Conservation (phyloP, 805 yeast genomes). For the Clavispora santaluciae region DNA sequence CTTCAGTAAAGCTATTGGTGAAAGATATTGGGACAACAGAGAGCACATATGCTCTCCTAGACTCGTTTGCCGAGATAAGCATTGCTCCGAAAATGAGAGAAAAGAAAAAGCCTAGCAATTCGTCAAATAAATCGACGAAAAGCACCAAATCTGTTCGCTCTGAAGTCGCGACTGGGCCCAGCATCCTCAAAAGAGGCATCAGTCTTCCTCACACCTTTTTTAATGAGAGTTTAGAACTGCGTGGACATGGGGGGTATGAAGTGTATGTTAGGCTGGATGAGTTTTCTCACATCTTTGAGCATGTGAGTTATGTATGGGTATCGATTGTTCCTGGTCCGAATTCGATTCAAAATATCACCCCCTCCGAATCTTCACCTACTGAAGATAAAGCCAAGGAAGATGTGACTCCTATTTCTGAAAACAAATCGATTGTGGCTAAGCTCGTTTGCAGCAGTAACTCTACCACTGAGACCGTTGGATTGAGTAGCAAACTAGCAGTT, state of each 20-base stretch:
- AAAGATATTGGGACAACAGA: conserved; percentile 41
- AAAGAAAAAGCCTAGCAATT: conserved; percentile 16
- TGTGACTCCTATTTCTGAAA: conserved; percentile 22
- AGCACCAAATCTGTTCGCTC: conserved; percentile 14
- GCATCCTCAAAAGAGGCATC: conserved; percentile 49
- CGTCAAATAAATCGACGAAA: conserved; percentile 17
- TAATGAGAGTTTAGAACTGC: conserved; percentile 11
- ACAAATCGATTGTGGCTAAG: conserved; percentile 47
- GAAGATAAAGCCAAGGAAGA: conserved; percentile 2
- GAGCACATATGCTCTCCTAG: conserved; percentile 46
- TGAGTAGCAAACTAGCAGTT: conserved; percentile 49
- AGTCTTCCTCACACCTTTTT: conserved; percentile 49
- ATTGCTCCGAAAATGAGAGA: conserved; percentile 59
- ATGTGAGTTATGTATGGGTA: conserved; percentile 44
- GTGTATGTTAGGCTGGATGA: conserved; percentile 44
- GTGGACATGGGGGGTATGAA: conserved; percentile 26
- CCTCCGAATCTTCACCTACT: background rate
- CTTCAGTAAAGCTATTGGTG: conserved; percentile 56
- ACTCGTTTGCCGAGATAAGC: conserved; percentile 63
- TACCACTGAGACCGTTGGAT: conserved; percentile 40
- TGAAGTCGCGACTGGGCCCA: conserved; percentile 23
- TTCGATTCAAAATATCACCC: conserved; percentile 14
- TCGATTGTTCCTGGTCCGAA: conserved; percentile 51
- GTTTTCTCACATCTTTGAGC: conserved; percentile 25
- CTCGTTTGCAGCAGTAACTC: conserved; percentile 35